Conservation (phyloP, 2,329 filamentous ascomycete genomes). For the Pyrenophora tritici-repentis region DNA sequence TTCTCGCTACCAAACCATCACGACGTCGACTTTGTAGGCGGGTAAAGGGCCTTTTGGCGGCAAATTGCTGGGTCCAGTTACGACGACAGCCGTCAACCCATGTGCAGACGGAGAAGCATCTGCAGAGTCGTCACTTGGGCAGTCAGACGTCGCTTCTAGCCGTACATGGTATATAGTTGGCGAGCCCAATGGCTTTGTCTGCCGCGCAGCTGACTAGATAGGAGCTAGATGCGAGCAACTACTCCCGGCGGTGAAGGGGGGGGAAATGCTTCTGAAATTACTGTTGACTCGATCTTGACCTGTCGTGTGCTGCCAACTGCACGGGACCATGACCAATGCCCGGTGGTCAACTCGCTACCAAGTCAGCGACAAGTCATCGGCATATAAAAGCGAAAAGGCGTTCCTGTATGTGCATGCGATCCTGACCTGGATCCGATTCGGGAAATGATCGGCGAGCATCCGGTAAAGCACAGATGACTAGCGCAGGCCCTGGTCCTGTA, state of each 20-base stretch:
- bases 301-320: constrained; percentile 9
- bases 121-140: not conserved
- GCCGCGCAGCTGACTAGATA: constrained; percentile 13
- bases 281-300: constrained; percentile 6
- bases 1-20: constrained; percentile 4
- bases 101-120: not conserved
- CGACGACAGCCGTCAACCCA: too few species aligned
- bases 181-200: not conserved
- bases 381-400: not conserved
- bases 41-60: not conserved
- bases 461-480: not conserved
- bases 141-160: not conserved
- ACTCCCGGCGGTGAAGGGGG: constrained; percentile 9
- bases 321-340: not conserved
- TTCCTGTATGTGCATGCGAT: not conserved
- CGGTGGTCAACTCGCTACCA: too few species aligned
- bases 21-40: not conserved
- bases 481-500: not conserved
- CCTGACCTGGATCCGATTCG: not conserved
- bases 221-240: constrained; percentile 26
- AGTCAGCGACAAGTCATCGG: too few species aligned
- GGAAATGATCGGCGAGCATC: not conserved
- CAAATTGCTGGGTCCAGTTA: too few species aligned
- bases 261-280: not conserved
- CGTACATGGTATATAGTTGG: constrained; percentile 4